Base-by-base conservation (phyloP, 1,284 basidiomycete genomes). In the Trametes sp. region DNA sequence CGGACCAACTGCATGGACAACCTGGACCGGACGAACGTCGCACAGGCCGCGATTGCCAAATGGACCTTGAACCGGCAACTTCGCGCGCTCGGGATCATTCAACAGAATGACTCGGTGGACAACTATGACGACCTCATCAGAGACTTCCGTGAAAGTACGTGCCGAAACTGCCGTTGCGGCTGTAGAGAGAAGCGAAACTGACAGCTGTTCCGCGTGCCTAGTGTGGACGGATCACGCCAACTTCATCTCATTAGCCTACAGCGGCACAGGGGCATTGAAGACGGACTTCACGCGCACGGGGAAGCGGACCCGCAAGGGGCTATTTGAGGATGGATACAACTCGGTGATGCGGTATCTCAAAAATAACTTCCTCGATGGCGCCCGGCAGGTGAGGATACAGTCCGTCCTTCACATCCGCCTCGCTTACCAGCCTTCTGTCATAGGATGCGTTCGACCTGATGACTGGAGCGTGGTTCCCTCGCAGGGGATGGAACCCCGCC, bases 141-240 rank as follows among this genome's bases (percentile, higher is more conserved):
- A 69, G 87, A 95, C 65, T 96, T 98, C 81, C 87, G 97, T 73
- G 92, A 96, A 76, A 84, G 96, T 98, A 71, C 73, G 92, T 79
- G 13, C 31, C 33, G 42, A 14, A 63, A 33, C n/a, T 29, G 11
- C 50, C 48, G n/a, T 54, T 38, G 48, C 21, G 36, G n/a, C n/a
- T n/a, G 29, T 54, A 57, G 23, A 48, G 19, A 0, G 21, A 11
- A 33, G 38, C 19, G 41, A 26, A 53, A 28, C 51, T 50, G 28
- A 63, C 55, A 41, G 41, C 49, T 21, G 26, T 16, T 54, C 44
- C 28, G 50, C 63, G 62, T n/a, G n/a, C 65, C 2, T 63, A 96
- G 96, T 98, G 76, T 99, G 98, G 98, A 93, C 98, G 23, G 94
- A 99, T 74, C 97, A 99, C 74, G 98, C 95, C 21, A 95, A 99